Base-by-base conservation (phyloP, 2,329 filamentous ascomycete species). In the Sporothrix mexicana region DNA sequence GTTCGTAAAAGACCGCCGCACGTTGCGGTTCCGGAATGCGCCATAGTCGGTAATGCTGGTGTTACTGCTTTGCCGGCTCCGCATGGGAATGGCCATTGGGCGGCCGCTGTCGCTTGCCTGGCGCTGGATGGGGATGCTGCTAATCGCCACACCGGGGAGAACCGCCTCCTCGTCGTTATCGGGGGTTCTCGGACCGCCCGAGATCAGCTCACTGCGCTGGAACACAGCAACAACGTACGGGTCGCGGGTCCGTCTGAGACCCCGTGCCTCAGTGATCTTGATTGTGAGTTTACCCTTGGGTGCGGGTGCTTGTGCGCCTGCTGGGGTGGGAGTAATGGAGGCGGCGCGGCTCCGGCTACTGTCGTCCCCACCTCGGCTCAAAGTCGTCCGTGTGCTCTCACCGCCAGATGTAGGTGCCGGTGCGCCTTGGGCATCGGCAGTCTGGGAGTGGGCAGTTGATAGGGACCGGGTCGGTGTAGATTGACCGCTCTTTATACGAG, bases 211-310 rank as follows among this genome's bases (percentile, higher is more conserved):
- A 79, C 95, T 97, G 80, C 94, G 93, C 81, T 99, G 96, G 79
- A 98, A 99, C 36, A 98, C 95, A 73, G 93, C 97, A 12, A 99
- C 94, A 70, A 98, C 93, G 78, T 99, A 99, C 0, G 96, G 96
- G 78, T 98, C 93, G 73, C 91, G 90, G 79, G 94, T 94, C 73
- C 91, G 93, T 74, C 92, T 88, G 70, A 99, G 83, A 10, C 93
- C 93, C 78, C 94, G 88, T 66, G 92, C 96, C 81, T 98, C 94
- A 69, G 91, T 87, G 71, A 99, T 96, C 80, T 93, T 94, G 77
- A 99, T 93, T 47, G 91, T 93, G 72, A 99, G 86, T 81, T 96
- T 97, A 73, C 96, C 96, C 81, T 93, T 95, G 25, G 93, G 87
- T 25, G 90, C 85, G 10, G 91, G 90, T 5, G 92, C 89, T 36